A percentile compares a stretch with the other conserved stretches of the same genome.
Evolutionary conservation across 768 basidiomycete genomes (phyloP).

Genomic region (Boletus coccyginus): DNA sequence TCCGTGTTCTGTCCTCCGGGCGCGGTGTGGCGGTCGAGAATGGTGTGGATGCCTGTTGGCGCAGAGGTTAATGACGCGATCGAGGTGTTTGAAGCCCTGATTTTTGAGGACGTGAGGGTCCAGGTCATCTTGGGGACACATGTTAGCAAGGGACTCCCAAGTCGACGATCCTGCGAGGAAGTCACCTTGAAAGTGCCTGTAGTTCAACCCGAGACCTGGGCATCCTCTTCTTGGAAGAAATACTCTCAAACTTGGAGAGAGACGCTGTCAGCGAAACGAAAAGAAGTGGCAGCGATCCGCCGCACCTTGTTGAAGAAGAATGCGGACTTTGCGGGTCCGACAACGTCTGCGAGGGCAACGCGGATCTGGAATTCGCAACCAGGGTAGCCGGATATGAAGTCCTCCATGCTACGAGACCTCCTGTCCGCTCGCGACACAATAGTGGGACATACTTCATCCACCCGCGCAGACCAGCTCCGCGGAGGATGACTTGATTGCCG

Average conservation of each 20-base stretch:
- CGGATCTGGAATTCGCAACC: constrained; percentile 82
- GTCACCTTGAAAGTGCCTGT: constrained; percentile 61
- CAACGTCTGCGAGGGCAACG: constrained; percentile 57
- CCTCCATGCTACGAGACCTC: constrained; percentile 56
- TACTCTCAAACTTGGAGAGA: constrained; percentile 67
- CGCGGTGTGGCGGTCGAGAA: constrained; percentile 78
- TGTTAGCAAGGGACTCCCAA: not conserved
- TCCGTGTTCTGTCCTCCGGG: constrained; percentile 74
- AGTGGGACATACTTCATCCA: constrained; percentile 74
- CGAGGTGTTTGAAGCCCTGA: constrained; percentile 77
- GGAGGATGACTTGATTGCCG: constrained; percentile 56
- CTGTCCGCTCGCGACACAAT: constrained; percentile 5
- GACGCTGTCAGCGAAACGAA: not conserved
- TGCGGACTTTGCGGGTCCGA: constrained; percentile 66
- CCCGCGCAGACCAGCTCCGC: constrained; percentile 78
- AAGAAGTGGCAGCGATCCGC: not conserved
- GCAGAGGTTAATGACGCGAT: constrained; percentile 75
- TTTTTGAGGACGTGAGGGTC: constrained; percentile 75
- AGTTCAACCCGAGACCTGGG: constrained; percentile 71
- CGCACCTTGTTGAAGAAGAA: constrained; percentile 82
- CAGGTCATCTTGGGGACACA: constrained; percentile 53
- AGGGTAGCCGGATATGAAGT: constrained; percentile 76
- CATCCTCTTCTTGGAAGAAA: constrained; percentile 77
- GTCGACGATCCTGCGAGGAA: not conserved
- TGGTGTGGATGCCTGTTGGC: constrained; percentile 77